Evolutionary conservation across 495 filamentous ascomycete species (phyloP), one percentile per base, ranked within the genome.

Genomic region (Tuber microsphaerosporum): DNA sequence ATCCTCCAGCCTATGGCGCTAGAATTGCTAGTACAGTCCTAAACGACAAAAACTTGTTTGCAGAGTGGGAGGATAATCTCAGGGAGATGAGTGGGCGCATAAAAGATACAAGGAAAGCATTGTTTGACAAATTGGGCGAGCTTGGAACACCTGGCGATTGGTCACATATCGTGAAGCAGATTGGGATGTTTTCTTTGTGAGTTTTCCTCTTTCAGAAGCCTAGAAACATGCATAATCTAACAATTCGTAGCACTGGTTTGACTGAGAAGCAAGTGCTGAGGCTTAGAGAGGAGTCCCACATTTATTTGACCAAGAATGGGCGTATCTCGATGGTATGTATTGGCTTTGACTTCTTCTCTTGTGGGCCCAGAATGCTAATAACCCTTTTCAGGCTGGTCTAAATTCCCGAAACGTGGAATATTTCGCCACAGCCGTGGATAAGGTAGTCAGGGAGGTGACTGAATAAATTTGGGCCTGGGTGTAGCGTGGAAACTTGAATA

Each of bases 251-350:
- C 84, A 99, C 95, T 2, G 95, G 95, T 0, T 83, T 99, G 84
- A 90, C 83, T 1, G 94, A 97, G 87, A 82, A 87, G 71, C 95
- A 99, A 84, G 95, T 97, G n/a, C 80, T 89, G 84, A 89, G 90
- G 84, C 83, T 99, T 76, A 87, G 92, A 72, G 88, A 90, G 70
- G 90, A 94, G 78, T 91, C 86, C 80, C 96, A 98, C 83, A 88
- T 99, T 51, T 99, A 99, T 84, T 97, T 98, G 92, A 97, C 96
- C 42, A 98, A 97, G 89, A 99, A 99, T 81, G 95, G 95, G 17
- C 89, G 95, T 46, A 97, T 98, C 83, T 94, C 91, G 73, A 97
- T 99, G 80, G 80, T 82, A 81, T 73, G 45, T 71, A 14, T 16
- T 19, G 0, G 83, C 70, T 75, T 42, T 20, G 77, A 42, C n/a